phyloP scores from a whole-genome alignment of 2,329 filamentous ascomycete species.

The Biscogniauxia mediterranea region DNA sequence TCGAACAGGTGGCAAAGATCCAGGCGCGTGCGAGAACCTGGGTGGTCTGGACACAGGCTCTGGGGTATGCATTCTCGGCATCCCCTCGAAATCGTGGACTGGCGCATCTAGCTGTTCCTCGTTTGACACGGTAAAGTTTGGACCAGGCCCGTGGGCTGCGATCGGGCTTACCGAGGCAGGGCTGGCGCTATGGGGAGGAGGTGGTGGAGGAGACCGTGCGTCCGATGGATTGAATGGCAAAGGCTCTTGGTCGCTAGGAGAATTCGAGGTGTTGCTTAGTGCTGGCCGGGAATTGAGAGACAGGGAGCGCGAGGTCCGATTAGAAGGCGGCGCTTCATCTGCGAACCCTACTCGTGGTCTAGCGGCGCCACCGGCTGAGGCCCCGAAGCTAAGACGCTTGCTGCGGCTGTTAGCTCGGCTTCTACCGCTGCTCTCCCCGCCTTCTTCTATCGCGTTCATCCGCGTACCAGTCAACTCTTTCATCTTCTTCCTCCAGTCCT shows the following conservation, averaged over 20 bases:
- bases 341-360: conserved; percentile 56
- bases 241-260: conserved; percentile 42
- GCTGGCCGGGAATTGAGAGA: conserved; percentile 41
- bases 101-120: conserved; percentile 47
- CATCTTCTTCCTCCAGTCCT: conserved; percentile 83
- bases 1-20: conserved; percentile 65
- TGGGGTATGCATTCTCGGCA: conserved; percentile 60
- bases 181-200: conserved; percentile 26
- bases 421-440: conserved; percentile 42
- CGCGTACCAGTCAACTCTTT: conserved; percentile 84
- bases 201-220: conserved; percentile 22
- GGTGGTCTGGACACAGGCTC: conserved; percentile 78
- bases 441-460: conserved; percentile 62
- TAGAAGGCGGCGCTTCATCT: conserved; percentile 47
- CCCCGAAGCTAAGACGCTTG: conserved; percentile 55
- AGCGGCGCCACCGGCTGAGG: conserved; percentile 29
- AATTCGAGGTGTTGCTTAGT: conserved; percentile 50
- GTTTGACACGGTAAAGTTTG: conserved; percentile 48
- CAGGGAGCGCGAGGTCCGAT: conserved; percentile 53
- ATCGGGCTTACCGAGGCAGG: conserved; percentile 30
- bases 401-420: conserved; percentile 58
- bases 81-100: conserved; percentile 51
- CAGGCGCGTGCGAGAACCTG: conserved; percentile 72
- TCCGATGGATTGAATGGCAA: conserved; percentile 48
- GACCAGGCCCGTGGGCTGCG: conserved; percentile 35